Percentiles rank a stretch among this genome's conserved stretches.
Evolutionary conservation across 305 asterid genomes (phyloP).

Genomic region (Withania somnifera): DNA sequence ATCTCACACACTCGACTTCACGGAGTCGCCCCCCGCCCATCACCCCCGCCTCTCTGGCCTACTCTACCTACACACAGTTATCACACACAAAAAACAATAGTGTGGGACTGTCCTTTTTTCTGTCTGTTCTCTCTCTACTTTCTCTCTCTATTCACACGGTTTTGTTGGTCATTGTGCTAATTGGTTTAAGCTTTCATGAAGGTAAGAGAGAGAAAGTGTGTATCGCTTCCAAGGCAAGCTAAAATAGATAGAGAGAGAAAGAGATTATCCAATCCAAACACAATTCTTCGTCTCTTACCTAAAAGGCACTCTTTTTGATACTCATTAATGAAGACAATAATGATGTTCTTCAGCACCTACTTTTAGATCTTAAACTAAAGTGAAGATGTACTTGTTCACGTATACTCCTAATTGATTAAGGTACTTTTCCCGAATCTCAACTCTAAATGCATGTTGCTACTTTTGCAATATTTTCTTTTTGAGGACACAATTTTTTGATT

Average conservation of each 20-base stretch:
- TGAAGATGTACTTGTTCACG: neutral
- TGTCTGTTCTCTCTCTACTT: neutral
- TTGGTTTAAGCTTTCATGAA: conserved; percentile 24
- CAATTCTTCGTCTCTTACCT: neutral
- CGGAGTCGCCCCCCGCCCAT: neutral
- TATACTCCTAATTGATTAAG: neutral
- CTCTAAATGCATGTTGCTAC: neutral
- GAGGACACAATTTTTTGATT: no score
- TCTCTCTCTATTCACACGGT: neutral
- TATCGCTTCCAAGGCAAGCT: conserved; percentile 60
- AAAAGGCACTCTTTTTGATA: neutral
- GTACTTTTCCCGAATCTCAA: neutral
- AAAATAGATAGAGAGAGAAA: neutral
- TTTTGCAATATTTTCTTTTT: neutral
- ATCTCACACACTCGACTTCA: neutral
- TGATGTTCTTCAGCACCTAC: neutral
- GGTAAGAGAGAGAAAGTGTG: conserved; percentile 10
- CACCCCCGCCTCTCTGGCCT: neutral
- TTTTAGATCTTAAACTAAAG: conserved; percentile 3
- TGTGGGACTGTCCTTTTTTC: neutral
- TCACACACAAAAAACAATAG: neutral
- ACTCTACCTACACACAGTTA: neutral
- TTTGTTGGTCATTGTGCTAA: neutral
- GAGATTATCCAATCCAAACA: neutral
- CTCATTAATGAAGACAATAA: neutral